Conservation (phyloP, 2,329 filamentous ascomycete species). For the Colletotrichum sp. region DNA sequence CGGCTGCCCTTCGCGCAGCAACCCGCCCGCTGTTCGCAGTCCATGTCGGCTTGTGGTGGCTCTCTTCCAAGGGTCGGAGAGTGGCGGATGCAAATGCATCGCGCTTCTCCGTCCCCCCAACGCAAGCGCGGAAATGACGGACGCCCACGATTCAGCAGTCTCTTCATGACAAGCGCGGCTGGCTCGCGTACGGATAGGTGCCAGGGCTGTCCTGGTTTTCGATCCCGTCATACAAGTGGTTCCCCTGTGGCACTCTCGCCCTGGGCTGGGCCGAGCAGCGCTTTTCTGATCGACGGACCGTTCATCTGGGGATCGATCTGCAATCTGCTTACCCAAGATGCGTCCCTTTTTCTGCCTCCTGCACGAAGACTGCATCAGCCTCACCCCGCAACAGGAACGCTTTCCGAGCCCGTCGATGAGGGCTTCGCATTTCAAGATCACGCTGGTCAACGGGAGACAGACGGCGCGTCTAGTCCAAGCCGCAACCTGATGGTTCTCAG, state of each 20-base stretch:
- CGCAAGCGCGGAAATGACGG: slow-evolving; percentile 15
- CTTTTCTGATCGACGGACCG: slow-evolving; percentile 13
- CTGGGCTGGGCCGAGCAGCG: background rate
- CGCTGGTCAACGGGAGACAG: background rate
- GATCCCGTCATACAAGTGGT: slow-evolving; percentile 10
- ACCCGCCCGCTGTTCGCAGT: background rate
- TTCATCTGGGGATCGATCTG: slow-evolving; percentile 18
- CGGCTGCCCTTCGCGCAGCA: background rate
- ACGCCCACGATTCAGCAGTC: background rate
- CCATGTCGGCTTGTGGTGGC: background rate
- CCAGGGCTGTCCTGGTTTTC: background rate
- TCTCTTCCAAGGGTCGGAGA: background rate
- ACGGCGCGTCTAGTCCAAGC: background rate
- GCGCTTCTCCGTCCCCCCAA: slow-evolving; percentile 11
- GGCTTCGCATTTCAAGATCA: background rate
- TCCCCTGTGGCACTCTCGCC: background rate
- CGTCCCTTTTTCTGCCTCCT: background rate
- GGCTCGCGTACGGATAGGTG: background rate
- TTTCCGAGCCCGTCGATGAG: background rate
- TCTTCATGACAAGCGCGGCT: slow-evolving; percentile 11
- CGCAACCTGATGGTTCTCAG: background rate
- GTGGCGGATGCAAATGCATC: background rate
- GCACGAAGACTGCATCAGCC: background rate
- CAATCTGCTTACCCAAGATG: slow-evolving; percentile 10
- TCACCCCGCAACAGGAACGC: slow-evolving; percentile 13